A percentile compares a stretch with the other conserved stretches of the same genome.
phyloP scores from a whole-genome alignment of 176 grass and related monocot genomes.

The Avena eriantha region DNA sequence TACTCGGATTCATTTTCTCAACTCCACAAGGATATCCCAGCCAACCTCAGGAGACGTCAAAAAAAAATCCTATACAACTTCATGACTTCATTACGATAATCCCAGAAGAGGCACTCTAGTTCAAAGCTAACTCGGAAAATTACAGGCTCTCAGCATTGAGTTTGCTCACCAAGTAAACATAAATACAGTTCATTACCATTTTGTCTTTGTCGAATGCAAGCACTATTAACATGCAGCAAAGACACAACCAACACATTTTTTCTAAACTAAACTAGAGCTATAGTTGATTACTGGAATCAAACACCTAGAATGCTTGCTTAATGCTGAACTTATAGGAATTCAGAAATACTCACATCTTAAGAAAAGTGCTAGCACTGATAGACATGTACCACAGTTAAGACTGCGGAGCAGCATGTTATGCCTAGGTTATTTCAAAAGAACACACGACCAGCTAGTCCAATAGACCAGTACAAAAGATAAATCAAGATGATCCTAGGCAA shows the following conservation, averaged over 20 bases:
- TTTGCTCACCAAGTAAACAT: background rate
- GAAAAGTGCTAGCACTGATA: background rate
- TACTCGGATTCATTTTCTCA: too few species aligned
- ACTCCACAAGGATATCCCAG: background rate
- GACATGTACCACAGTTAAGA: background rate
- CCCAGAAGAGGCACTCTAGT: background rate
- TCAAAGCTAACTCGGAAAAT: background rate
- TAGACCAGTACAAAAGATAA: background rate
- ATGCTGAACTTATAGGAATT: background rate
- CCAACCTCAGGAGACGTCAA: background rate
- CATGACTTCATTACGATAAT: background rate
- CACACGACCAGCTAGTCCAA: background rate
- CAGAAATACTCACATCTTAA: background rate
- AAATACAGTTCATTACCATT: background rate
- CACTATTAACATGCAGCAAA: background rate
- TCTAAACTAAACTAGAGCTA: background rate
- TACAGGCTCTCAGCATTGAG: background rate
- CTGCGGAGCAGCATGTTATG: background rate
- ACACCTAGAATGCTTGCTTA: background rate
- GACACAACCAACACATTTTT: background rate
- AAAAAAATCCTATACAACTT: background rate
- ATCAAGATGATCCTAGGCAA: conserved; percentile 4
- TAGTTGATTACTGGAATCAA: background rate
- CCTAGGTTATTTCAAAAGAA: background rate
- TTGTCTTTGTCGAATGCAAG: background rate